Conservation (phyloP, 768 basidiomycete species). For the Hydnomerulius pinastri region DNA sequence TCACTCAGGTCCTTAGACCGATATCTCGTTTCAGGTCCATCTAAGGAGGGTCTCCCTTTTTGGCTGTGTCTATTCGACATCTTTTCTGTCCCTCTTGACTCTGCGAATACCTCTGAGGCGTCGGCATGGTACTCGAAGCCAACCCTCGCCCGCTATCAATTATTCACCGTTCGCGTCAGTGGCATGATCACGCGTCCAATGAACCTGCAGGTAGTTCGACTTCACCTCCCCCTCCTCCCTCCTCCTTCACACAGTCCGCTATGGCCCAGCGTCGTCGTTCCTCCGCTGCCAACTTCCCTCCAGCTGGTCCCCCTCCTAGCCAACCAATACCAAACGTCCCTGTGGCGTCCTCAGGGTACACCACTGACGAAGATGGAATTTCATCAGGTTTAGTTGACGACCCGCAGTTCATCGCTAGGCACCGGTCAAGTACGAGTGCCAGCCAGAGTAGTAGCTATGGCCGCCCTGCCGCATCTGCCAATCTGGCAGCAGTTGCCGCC, state of each 20-base stretch:
- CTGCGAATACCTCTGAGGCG: not conserved
- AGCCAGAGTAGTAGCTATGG: constrained; percentile 30
- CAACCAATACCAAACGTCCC: constrained; percentile 76
- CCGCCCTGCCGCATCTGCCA: constrained; percentile 46
- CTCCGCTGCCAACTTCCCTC: constrained; percentile 61
- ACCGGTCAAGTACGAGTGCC: constrained; percentile 39
- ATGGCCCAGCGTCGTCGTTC: constrained; percentile 62
- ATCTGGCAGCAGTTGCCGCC: constrained; percentile 58
- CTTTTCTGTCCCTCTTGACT: not conserved
- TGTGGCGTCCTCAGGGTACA: constrained; percentile 21
- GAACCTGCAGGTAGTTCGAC: constrained; percentile 32
- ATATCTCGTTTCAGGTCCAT: constrained; percentile 4
- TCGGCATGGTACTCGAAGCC: constrained; percentile 32
- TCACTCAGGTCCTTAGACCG: not conserved
- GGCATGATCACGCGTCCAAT: constrained; percentile 28
- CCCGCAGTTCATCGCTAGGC: constrained; percentile 28
- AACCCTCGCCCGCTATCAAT: constrained; percentile 30
- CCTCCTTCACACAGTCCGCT: constrained; percentile 32
- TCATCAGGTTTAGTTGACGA: constrained; percentile 30
- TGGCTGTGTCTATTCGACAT: not conserved
- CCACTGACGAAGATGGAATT: constrained; percentile 20
- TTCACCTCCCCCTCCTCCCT: constrained; percentile 31
- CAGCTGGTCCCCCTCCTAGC: constrained; percentile 70
- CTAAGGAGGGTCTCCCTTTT: not conserved
- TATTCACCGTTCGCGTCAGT: constrained; percentile 35